Conservation (phyloP, 2,329 filamentous ascomycete species). For the Allantophomopsis cytisporea region DNA sequence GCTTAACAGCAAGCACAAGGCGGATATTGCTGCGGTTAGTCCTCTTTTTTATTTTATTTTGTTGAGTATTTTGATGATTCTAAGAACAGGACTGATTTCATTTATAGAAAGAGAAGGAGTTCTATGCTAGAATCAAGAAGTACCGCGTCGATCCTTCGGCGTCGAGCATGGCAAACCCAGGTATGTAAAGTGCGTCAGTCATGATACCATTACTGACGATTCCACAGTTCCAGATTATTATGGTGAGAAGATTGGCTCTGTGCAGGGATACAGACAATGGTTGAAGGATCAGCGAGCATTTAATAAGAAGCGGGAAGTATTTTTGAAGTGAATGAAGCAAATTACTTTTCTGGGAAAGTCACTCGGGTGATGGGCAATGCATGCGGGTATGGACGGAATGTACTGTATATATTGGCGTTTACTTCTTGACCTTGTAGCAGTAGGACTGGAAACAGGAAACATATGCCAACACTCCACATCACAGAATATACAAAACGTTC, state of each 20-base stretch:
- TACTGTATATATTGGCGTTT: neutral
- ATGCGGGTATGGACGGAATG: too few relatives aligned
- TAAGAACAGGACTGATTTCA: neutral
- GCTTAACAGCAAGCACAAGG: conserved; percentile 56
- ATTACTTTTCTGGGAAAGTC: too few relatives aligned
- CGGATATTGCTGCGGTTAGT: conserved; percentile 57
- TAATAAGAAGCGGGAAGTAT: conserved; percentile 59
- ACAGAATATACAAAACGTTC: too few relatives aligned
- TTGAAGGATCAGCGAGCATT: conserved; percentile 95
- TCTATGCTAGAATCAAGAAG: conserved; percentile 83
- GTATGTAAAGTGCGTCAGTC: too few relatives aligned
- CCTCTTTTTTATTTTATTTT: too few relatives aligned
- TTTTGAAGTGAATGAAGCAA: conserved; percentile 4
- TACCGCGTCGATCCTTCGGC: conserved; percentile 83
- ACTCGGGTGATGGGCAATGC: too few relatives aligned
- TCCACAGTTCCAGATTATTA: conserved; percentile 64
- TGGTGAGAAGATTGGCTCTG: conserved; percentile 93
- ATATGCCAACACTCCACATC: too few relatives aligned
- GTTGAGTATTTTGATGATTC: neutral
- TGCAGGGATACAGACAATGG: conserved; percentile 86
- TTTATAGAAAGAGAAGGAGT: conserved; percentile 75
- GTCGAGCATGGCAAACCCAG: conserved; percentile 78
- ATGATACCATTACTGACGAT: too few relatives aligned
- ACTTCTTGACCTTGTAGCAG: neutral
- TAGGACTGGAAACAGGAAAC: too few relatives aligned